Evolutionary conservation across 495 filamentous ascomycete species (phyloP).

Genomic region (Chaetomium tenue): DNA sequence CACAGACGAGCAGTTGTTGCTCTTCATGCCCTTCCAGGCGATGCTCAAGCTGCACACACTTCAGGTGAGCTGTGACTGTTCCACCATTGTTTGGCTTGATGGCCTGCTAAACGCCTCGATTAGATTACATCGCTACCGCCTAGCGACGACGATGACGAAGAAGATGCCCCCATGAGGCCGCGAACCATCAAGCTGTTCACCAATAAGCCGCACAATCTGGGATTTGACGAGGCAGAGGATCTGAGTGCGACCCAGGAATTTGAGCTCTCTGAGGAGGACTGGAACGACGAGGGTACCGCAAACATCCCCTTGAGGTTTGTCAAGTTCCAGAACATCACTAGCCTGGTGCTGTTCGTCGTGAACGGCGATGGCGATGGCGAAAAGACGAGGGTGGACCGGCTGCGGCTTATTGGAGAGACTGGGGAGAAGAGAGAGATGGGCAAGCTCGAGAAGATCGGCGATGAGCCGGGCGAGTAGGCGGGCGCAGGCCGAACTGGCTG

Average conservation of each 20-base stretch:
- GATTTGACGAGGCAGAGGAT: conserved; percentile 94
- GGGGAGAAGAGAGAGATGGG: conserved; percentile 90
- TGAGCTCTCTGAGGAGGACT: conserved; percentile 69
- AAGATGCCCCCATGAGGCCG: conserved; percentile 70
- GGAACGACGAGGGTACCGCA: conserved; percentile 88
- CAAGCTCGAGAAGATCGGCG: conserved; percentile 92
- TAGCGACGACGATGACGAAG: conserved; percentile 57
- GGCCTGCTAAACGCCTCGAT: conserved; percentile 21
- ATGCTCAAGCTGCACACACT: conserved; percentile 88
- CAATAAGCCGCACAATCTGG: conserved; percentile 83
- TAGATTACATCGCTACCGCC: conserved; percentile 82
- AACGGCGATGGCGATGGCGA: conserved; percentile 83
- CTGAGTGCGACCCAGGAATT: conserved; percentile 73
- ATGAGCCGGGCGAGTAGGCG: conserved; percentile 62
- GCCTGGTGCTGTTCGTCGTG: conserved; percentile 82
- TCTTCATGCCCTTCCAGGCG: conserved; percentile 86
- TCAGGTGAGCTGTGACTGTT: conserved; percentile 43
- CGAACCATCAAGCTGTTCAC: conserved; percentile 78
- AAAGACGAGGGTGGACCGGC: conserved; percentile 79
- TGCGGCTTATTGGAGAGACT: conserved; percentile 86
- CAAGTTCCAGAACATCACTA: conserved; percentile 92
- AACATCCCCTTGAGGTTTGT: conserved; percentile 84
- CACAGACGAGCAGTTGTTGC: conserved; percentile 96
- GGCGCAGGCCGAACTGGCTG: not conserved
- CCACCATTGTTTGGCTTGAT: not conserved